Evolutionary conservation across 2,329 filamentous ascomycete genomes (phyloP), one percentile per base, ranked within the genome.

Genomic region (Akanthomyces dipterigenus): DNA sequence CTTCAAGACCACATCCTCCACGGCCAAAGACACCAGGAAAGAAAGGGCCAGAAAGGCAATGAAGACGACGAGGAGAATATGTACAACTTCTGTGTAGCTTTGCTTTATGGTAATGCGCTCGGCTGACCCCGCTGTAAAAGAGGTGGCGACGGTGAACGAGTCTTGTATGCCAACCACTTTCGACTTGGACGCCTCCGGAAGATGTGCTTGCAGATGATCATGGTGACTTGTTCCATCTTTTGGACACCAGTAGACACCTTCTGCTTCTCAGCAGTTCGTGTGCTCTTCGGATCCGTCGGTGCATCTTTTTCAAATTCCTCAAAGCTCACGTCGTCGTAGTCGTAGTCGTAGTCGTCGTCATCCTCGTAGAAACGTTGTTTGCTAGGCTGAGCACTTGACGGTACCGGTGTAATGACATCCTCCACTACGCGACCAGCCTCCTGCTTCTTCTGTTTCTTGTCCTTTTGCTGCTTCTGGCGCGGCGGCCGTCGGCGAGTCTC

Each of bases 1-100:
- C 22, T 20, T 57, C 18, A 62, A 2, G n/a, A 56, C 38, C 2
- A 62, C 43, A 11, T 62, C 20, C n/a, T 51, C 60, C 43, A 62
- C 57, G 42, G 53, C 43, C 22, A 56, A 18, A 8, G 60, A 40
- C 26, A 38, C 36, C 24, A 62, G 9, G 9, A 56, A 56, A 5
- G 60, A 50, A 8, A 22, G 22, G 3, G 22, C 45, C 53, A 62
- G 73, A 38, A 81, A 78, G 22, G 64, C 65, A 22, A 73, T 63
- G 20, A 73, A 72, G 16, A 72, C 67, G n/a, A 66, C 66, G 24
- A 67, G 64, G n/a, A 69, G 43, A 16, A 63, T 65, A 38, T 63
- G 66, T 63, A 67, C 67, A 8, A 66, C 67, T 54, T 67, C 64
- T 16, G 67, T 62, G 50, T 69, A 69, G 36, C 63, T 63, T 43